phyloP scores from a whole-genome alignment of 2,329 filamentous ascomycete genomes.

The Trichoderma asperellum region DNA sequence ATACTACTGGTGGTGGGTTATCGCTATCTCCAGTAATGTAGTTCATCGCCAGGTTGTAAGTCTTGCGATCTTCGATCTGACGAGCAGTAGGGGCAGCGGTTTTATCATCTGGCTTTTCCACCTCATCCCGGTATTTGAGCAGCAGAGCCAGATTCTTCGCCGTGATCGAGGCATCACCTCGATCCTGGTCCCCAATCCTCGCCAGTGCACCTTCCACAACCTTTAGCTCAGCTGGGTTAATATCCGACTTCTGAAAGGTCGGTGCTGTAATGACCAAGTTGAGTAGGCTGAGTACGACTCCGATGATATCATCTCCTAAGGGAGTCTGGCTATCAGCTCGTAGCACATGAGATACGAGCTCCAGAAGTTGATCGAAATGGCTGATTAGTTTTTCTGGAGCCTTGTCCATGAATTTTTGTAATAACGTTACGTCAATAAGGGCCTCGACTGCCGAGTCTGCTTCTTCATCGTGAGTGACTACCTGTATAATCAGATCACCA shows the following conservation, averaged over 20 bases:
- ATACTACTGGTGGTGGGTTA: slow-evolving; percentile 67
- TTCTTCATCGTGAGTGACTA: slow-evolving; percentile 39
- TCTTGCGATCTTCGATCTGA: slow-evolving; percentile 63
- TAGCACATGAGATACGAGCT: slow-evolving; percentile 65
- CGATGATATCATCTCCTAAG: slow-evolving; percentile 53
- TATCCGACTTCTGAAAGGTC: slow-evolving; percentile 55
- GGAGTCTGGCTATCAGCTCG: slow-evolving; percentile 48
- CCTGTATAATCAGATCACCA: slow-evolving; percentile 34
- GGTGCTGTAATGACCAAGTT: slow-evolving; percentile 63
- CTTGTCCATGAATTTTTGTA: slow-evolving; percentile 67
- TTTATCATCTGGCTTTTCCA: slow-evolving; percentile 51
- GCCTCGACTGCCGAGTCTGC: slow-evolving; percentile 49
- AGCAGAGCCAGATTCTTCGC: slow-evolving; percentile 61
- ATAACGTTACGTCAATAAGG: slow-evolving; percentile 62
- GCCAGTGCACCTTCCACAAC: slow-evolving; percentile 56
- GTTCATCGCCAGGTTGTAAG: slow-evolving; percentile 64
- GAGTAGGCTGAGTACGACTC: slow-evolving; percentile 62
- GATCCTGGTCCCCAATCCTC: slow-evolving; percentile 45
- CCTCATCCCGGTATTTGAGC: slow-evolving; percentile 58
- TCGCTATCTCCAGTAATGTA: slow-evolving; percentile 64
- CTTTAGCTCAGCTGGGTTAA: slow-evolving; percentile 47
- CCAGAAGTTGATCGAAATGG: slow-evolving; percentile 66
- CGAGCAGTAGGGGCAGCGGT: slow-evolving; percentile 48
- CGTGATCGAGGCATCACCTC: slow-evolving; percentile 53
- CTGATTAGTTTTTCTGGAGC: slow-evolving; percentile 66